Evolutionary conservation across 495 filamentous ascomycete genomes (phyloP), one percentile per base, ranked within the genome.

Genomic region (Talaromyces thailandensis): DNA sequence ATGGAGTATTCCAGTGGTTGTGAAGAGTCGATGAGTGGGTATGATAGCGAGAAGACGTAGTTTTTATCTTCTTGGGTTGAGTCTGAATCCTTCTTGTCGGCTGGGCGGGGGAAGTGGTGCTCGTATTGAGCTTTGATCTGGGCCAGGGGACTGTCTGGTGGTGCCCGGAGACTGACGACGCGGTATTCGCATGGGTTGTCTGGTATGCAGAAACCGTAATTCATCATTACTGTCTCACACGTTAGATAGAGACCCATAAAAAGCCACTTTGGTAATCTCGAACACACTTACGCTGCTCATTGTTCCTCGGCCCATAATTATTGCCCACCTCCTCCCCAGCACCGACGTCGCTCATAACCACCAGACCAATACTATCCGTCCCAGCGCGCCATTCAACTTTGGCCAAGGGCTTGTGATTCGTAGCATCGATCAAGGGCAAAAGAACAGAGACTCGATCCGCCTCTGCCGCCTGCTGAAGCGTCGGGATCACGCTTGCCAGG

Each of bases 291-390:
- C 84, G 68, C 66, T 88, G 84, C 65, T 85, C 86, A 62, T 90
- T 90, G 57, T 82, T 77, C 56, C 88, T 85, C 4, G 85, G 81
- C 0, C 82, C 86, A 63, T 90, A 90, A 67, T 90, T 90, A 66
- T 90, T 90, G 25, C 75, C 81, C 21, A 89, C 77, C 66, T 89
- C 82, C 11, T 76, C 64, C 3, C 82, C 83, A 9, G 76, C 68
- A 6, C 67, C 28, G n/a, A 83, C 66, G 8, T 71, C 43, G 21
- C 84, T 79, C 25, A 80, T 67, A 8, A 81, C 70, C 25, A 79
- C 67, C 62, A 88, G 76, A 24, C 68, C 74, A 56, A 86, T 77
- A 40, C 75, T 69, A 25, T 74, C 66, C 0, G 67, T 64, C 0
- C 76, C 78, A 43, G 84, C 82, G 14, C 78, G 72, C 87, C 87